Evolutionary conservation across 768 basidiomycete species (phyloP).

Genomic region (Favolaschia claudopus): DNA sequence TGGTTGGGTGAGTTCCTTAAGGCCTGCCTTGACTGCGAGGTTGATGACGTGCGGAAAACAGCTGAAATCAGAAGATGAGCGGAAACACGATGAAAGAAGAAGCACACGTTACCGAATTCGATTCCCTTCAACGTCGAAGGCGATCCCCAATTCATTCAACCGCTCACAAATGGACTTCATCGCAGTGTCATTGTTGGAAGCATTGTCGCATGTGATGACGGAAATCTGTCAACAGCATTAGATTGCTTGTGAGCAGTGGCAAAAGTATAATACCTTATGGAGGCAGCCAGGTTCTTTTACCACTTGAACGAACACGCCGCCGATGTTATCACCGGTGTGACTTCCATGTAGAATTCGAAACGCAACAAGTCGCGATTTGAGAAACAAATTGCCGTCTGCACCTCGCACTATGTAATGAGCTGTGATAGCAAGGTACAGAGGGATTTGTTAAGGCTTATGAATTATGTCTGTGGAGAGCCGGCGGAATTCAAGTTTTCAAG

Average conservation of each 20-base stretch:
- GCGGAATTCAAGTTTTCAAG: too few species aligned
- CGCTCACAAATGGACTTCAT: constrained; percentile 25
- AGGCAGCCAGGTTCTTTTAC: constrained; percentile 11
- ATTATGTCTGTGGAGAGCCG: too few species aligned
- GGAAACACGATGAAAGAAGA: too few species aligned
- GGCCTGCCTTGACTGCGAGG: constrained; percentile 4
- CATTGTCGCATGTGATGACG: constrained; percentile 38
- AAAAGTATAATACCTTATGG: constrained; percentile 1
- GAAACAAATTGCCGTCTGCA: constrained; percentile 10
- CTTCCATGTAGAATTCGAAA: constrained; percentile 21
- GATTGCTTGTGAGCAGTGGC: background rate
- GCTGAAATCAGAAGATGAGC: too few species aligned
- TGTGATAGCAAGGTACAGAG: constrained; percentile 31
- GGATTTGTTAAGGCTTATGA: too few species aligned
- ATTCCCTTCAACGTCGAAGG: constrained; percentile 25
- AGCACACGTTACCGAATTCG: constrained; percentile 27
- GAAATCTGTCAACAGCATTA: constrained; percentile 20
- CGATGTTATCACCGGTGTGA: constrained; percentile 19
- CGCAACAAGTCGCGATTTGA: constrained; percentile 25
- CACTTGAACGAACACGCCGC: constrained; percentile 18
- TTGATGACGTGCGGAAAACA: constrained; percentile 16
- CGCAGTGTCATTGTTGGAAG: constrained; percentile 33
- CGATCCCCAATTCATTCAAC: constrained; percentile 12
- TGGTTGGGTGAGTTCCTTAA: background rate
- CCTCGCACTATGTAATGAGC: constrained; percentile 18